Percentiles rank a stretch among this genome's conserved stretches.
These are phyloP conservation scores for Peronospora farinosa DNA, from an alignment of 352 stramenopile species.

Conservation along the genomic window DNA sequence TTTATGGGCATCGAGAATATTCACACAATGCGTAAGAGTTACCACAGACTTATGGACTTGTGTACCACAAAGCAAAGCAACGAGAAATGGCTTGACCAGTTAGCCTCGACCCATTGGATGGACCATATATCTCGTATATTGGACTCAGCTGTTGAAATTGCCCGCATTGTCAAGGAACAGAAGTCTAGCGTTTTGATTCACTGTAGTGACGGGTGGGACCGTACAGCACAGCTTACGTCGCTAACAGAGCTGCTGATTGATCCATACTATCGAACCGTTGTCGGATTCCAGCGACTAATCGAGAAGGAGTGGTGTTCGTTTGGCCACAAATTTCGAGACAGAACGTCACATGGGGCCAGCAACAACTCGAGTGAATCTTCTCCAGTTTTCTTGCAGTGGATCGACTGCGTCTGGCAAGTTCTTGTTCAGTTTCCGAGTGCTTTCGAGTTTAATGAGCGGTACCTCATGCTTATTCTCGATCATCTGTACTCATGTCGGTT, in stretches of 20 bases:
- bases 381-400: slow-evolving; percentile 94
- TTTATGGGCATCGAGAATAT: slow-evolving; percentile 92
- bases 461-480: slow-evolving; percentile 74
- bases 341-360: slow-evolving; percentile 49
- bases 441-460: slow-evolving; percentile 85
- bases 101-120: slow-evolving; percentile 66
- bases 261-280: slow-evolving; percentile 85
- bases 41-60: slow-evolving; percentile 69
- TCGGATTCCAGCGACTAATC: slow-evolving; percentile 79
- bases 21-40: slow-evolving; percentile 85
- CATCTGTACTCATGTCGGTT: slow-evolving; percentile 79
- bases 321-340: slow-evolving; percentile 84
- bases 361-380: slow-evolving; percentile 86
- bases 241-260: slow-evolving; percentile 87
- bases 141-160: slow-evolving; percentile 78
- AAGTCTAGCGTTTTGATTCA: slow-evolving; percentile 94
- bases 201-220: slow-evolving; percentile 98
- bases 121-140: slow-evolving; percentile 76
- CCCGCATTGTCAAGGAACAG: slow-evolving; percentile 67
- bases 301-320: slow-evolving; percentile 89
- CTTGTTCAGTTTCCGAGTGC: slow-evolving; percentile 65
- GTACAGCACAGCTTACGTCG: slow-evolving; percentile 82
- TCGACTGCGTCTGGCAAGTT: slow-evolving; percentile 85
- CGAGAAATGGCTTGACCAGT: slow-evolving; percentile 78
- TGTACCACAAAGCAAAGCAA: slow-evolving; percentile 58